Evolutionary conservation across 176 grass and related monocot species (phyloP).

Genomic region (Calamus simplicifolius): DNA sequence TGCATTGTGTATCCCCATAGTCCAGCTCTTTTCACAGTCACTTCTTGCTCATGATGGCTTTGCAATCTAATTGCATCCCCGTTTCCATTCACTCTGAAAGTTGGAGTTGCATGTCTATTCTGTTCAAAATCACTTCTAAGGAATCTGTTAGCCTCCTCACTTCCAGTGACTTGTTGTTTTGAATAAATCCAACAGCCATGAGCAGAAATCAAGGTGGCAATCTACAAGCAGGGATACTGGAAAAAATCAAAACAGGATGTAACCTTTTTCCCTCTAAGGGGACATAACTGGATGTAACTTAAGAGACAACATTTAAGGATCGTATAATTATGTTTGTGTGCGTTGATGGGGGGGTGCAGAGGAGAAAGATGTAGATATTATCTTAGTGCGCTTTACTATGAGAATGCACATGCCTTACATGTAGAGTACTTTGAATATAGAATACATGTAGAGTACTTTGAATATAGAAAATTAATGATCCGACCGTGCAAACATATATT

Average conservation of each 20-base stretch:
- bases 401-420: too few relatives aligned
- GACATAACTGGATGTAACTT: background rate
- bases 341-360: too few relatives aligned
- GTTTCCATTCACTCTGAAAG: constrained; percentile 25
- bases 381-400: too few relatives aligned
- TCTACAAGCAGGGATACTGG: constrained; percentile 15
- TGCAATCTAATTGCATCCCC: constrained; percentile 11
- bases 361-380: too few relatives aligned
- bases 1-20: constrained; percentile 55
- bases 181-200: constrained; percentile 63
- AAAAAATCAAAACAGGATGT: background rate
- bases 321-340: background rate
- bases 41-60: constrained; percentile 41
- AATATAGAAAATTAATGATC: too few relatives aligned
- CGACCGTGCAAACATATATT: too few relatives aligned
- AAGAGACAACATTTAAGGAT: background rate
- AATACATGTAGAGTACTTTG: too few relatives aligned
- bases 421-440: too few relatives aligned
- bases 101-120: constrained; percentile 14
- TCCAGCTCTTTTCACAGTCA: constrained; percentile 48
- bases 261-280: background rate
- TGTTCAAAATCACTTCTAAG: constrained; percentile 37
- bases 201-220: constrained; percentile 54
- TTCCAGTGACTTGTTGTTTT: constrained; percentile 26
- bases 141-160: constrained; percentile 41